These are phyloP conservation scores for Suillus subluteus DNA, from an alignment of 768 basidiomycete genomes.

Conservation along the genomic window DNA sequence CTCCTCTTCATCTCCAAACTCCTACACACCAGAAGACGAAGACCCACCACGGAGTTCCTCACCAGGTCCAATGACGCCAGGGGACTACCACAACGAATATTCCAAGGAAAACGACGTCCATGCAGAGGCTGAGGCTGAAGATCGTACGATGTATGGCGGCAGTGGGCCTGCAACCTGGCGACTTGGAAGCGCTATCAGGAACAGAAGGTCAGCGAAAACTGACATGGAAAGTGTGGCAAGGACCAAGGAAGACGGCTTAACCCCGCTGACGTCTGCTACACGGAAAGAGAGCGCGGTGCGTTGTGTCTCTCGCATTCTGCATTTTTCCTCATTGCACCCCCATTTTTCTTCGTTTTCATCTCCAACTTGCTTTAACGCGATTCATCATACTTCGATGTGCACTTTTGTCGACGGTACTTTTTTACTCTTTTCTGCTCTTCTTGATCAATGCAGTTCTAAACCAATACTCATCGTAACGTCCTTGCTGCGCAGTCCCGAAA, in stretches of 20 bases:
- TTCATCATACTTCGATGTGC: background rate
- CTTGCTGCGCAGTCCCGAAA: slow-evolving; percentile 10
- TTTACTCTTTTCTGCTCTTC: background rate
- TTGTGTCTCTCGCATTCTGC: background rate
- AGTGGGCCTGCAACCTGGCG: slow-evolving; percentile 15
- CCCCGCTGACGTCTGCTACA: background rate
- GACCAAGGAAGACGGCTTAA: background rate
- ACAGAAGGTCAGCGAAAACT: background rate
- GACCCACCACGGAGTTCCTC: slow-evolving; percentile 35
- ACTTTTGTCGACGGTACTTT: background rate
- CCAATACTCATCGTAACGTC: background rate
- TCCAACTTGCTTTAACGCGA: background rate
- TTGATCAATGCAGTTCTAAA: background rate
- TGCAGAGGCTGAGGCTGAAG: slow-evolving; percentile 4
- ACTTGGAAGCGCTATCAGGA: slow-evolving; percentile 11
- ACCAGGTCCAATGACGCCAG: slow-evolving; percentile 24
- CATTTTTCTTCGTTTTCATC: background rate
- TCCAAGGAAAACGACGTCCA: slow-evolving; percentile 1
- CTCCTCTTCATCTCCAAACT: slow-evolving; percentile 11
- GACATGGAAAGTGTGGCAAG: slow-evolving; percentile 7
- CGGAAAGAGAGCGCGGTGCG: slow-evolving; percentile 17
- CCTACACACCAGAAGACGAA: slow-evolving; percentile 14
- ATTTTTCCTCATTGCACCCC: background rate
- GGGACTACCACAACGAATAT: slow-evolving; percentile 11
- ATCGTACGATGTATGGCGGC: slow-evolving; percentile 9